Conservation (phyloP, 2,329 filamentous ascomycete species). For the Aspergillus puulaauensis region DNA sequence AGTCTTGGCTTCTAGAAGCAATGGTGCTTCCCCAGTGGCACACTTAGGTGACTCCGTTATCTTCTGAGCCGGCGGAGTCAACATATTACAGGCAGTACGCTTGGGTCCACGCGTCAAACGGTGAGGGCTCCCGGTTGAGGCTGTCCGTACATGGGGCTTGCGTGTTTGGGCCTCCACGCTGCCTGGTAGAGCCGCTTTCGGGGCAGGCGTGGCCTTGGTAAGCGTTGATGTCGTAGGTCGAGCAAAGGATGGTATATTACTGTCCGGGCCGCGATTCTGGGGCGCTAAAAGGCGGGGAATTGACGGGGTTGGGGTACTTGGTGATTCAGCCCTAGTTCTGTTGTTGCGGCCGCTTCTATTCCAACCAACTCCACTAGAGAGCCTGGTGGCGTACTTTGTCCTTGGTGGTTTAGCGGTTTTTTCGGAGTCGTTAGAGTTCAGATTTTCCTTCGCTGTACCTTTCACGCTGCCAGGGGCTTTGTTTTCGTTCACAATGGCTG, state of each 20-base stretch:
- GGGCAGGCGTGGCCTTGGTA: slow-evolving; percentile 12
- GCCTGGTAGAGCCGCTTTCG: not conserved
- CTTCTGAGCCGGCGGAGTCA: not conserved
- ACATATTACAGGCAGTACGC: not conserved
- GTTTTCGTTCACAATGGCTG: not conserved
- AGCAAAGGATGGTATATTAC: slow-evolving; percentile 16
- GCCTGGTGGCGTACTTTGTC: slow-evolving; percentile 5
- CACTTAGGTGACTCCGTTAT: not conserved
- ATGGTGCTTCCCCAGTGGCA: not conserved
- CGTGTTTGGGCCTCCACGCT: slow-evolving; percentile 7
- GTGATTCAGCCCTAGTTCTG: slow-evolving; percentile 2
- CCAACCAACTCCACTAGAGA: slow-evolving; percentile 15
- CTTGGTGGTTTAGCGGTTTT: slow-evolving; percentile 4
- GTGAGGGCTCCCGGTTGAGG: slow-evolving; percentile 20
- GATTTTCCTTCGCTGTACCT: not conserved
- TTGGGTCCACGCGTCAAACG: slow-evolving; percentile 1
- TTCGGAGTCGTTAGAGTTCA: not conserved
- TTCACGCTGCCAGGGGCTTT: not conserved
- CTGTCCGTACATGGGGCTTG: slow-evolving; percentile 9
- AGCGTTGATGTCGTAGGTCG: slow-evolving; percentile 19
- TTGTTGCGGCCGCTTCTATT: slow-evolving; percentile 12
- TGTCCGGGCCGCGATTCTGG: not conserved
- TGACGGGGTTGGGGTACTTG: not conserved
- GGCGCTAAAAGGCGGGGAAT: slow-evolving; percentile 7
- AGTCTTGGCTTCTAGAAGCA: not conserved